Conservation (phyloP, 2,329 filamentous ascomycete species). For the Cladosporium sp. region DNA sequence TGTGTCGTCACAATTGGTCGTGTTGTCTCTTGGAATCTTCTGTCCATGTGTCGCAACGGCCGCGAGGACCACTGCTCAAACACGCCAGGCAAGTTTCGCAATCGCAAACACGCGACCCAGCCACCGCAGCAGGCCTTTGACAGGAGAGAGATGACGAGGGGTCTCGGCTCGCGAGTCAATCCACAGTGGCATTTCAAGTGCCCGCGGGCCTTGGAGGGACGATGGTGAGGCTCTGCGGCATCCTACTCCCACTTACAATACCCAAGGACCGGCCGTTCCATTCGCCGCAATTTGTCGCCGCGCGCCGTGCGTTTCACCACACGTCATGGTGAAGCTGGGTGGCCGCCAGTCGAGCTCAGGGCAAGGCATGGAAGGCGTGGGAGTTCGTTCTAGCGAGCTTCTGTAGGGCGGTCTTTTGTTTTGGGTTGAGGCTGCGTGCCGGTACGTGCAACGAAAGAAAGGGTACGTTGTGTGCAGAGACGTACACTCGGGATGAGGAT, state of each 20-base stretch:
- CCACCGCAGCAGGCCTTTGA: neutral
- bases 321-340: conserved; percentile 10
- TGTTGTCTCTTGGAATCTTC: neutral
- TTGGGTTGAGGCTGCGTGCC: neutral
- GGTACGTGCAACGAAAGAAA: neutral
- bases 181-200: neutral
- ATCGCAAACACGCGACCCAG: conserved; percentile 1
- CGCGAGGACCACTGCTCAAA: neutral
- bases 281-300: conserved; percentile 12
- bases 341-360: neutral
- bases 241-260: neutral
- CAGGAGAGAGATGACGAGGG: conserved; percentile 2
- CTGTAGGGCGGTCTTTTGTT: conserved; percentile 5
- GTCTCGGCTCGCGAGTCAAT: neutral
- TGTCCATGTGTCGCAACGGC: conserved; percentile 3
- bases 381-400: conserved; percentile 15
- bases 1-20: conserved; percentile 1
- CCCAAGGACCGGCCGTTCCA: conserved; percentile 9
- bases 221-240: neutral
- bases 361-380: conserved; percentile 5
- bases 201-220: conserved; percentile 1
- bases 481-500: conserved; percentile 9
- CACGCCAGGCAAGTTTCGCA: neutral
- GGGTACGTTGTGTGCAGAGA: neutral
- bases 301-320: conserved; percentile 17